Percentiles rank a stretch among this genome's conserved stretches.
Evolutionary conservation across 805 yeast species (phyloP).

Genomic region (Tetrapisispora arboricola): DNA sequence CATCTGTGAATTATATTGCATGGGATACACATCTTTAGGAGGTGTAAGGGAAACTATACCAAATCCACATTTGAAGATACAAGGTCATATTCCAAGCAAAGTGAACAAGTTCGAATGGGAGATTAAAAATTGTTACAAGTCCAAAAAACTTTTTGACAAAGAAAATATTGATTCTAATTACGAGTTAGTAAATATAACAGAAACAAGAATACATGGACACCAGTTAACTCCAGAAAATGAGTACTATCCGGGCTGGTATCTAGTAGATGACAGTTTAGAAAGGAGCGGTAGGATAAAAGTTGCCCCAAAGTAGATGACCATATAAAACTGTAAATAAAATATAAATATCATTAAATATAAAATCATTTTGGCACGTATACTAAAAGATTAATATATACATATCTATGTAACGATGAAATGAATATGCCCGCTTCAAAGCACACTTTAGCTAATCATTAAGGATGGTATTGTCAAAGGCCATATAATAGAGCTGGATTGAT

Average conservation of each 20-base stretch:
- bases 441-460: no score
- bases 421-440: no score
- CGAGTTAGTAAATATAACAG: slow-evolving; percentile 5
- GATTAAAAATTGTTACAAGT: slow-evolving; percentile 12
- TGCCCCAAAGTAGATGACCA: not conserved
- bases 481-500: no score
- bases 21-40: slow-evolving; percentile 86
- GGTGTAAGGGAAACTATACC: slow-evolving; percentile 59
- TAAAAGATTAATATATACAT: not conserved
- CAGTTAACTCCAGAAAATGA: not conserved
- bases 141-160: not conserved
- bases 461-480: no score
- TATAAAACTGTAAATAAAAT: no score
- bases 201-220: slow-evolving; percentile 5
- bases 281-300: slow-evolving; percentile 25
- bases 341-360: slow-evolving; percentile 6
- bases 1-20: slow-evolving; percentile 70
- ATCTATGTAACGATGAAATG: not conserved
- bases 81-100: not conserved
- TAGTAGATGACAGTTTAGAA: slow-evolving; percentile 23
- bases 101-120: slow-evolving; percentile 20
- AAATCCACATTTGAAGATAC: slow-evolving; percentile 48
- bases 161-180: slow-evolving; percentile 1
- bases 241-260: slow-evolving; percentile 28
- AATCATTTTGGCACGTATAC: not conserved